Base-by-base conservation (phyloP, 306 rosid species). In the Cucumis melo region DNA sequence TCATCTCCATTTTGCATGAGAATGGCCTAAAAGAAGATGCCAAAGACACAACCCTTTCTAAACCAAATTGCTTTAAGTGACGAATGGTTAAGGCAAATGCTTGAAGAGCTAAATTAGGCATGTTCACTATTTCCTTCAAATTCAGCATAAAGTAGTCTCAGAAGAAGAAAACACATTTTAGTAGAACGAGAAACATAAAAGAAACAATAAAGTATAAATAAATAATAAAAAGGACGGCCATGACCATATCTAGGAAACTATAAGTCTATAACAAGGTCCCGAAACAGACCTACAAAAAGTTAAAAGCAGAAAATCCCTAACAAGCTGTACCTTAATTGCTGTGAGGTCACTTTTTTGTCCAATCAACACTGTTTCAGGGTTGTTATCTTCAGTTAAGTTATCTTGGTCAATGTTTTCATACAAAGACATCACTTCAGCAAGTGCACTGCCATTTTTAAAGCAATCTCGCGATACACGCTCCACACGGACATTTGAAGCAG, bases 1-100 rank as follows among this genome's bases (percentile, higher is more conserved):
- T 80, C 96, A 94, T 90, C 84, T 94, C 97, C 55, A 75, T 78
- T 67, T 89, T 85, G 90, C 83, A 87, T 80, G 91, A 86, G 57
- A 90, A 84, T 63, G 98, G 96, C 86, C 95, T 90, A 77, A 94
- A 84, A 80, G 92, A 87, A 84, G 88, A 86, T 76, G 97, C 93
- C 34, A 83, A 82, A 78, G 80, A 81, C 79, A 94, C 44, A 62
- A 89, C 80, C 79, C 89, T 89, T 84, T 94, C 95, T 75, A 94
- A 89, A 81, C 98, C 95, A 80, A 90, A 94, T 78, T 88, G 93
- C 83, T 89, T 91, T 77, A 94, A 86, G 81, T 94, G 91, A 67
- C 83, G 89, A 75, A 87, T 84, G 38, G 89, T 87, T 79, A 94
- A 84, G 80, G 97, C 97, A 86, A 94, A 79, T 73, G 96, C 97